Base-by-base conservation (phyloP, 805 yeast genomes). In the Candida methanosorbosa region DNA sequence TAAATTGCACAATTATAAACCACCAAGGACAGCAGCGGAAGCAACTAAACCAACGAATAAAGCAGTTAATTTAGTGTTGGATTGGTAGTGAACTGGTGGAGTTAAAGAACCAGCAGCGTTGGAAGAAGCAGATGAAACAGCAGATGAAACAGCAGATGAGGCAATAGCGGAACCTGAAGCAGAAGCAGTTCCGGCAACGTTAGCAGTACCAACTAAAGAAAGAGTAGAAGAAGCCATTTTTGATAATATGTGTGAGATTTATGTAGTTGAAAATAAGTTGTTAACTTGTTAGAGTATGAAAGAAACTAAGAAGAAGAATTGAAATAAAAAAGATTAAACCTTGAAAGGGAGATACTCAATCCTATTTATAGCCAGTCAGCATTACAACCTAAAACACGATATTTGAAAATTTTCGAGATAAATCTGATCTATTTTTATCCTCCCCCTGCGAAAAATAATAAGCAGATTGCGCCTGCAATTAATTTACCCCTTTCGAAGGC, bases 11-110 rank as follows among this genome's bases (percentile, higher is more conserved):
- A 29, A 36, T 45, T 46, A 52, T 38, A 52, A 40, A 38, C 52
- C 49, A 38, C 56, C 33, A 17, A 52, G 39, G 23, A 50, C 44
- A 20, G 55, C 49, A 34, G 51, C 57, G 33, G 54, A 34, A 38
- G 51, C 45, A 30, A 53, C 37, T 29, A 54, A 31, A 35, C 56
- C 56, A 27, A 51, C 51, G 29, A 52, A 50, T 22, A 54, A 35
- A 32, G 48, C 43, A 18, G 49, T 49, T 25, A 52, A 38, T 44
- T 55, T 55, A 33, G 52, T 34, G 47, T 49, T 47, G 19, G 58
- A 50, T 30, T 52, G 33, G 50, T 49, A 54, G 34, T 45, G 28
- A 29, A 48, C 31, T 38, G 50, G 50, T 33, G 42, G 35, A 24
- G 32, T 14, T 25, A 48, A 33, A 13, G 43, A 24, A 27, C 14